Base-by-base conservation (phyloP, 441 rosid genomes). In the Dalechampia spathulata region DNA sequence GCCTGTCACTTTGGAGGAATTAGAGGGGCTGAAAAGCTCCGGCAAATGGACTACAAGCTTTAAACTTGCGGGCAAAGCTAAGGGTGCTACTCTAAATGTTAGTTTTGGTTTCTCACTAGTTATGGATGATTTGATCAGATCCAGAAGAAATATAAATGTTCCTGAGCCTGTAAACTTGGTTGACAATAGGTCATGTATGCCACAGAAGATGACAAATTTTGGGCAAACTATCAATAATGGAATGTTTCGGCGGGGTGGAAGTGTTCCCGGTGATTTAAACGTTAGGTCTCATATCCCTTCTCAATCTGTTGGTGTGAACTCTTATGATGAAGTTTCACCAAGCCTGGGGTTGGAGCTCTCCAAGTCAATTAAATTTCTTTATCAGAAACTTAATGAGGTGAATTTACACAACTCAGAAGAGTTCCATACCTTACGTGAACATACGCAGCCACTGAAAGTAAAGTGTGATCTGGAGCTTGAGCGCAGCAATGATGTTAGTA, bases 41-140 rank as follows among this genome's bases (percentile, higher is more conserved):
- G 83, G 87, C 48, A 82, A 81, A 59, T 87, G 94, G 95, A 78
- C 73, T 19, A 87, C 88, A 4, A 79, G 84, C 74, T 85, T 83
- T 49, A 81, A 79, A 67, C 80, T 92, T 47, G 62, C 75, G 0
- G 94, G 84, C 40, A 58, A 73, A 67, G 88, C 88, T 39, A 73
- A 67, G 52, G 85, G 85, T 39, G 91, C 96, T 11, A 66, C 77
- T 44, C 72, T 88, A 64, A 84, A 81, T 69, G 81, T 92, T 71
- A 81, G 94, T 72, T 81, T 88, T 55, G 80, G 89, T 57, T 91
- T 75, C 78, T 70, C 72, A 1, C 49, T 77, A 41, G 60, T 77
- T 36, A 66, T 52, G 58, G 78, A 70, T 32, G 63, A 52, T 67
- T 72, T 58, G 41, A 47, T 36, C 36, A 74, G 58, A 50, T 49